Conservation (phyloP, 1,284 basidiomycete genomes). For the Fereydounia khargensis region DNA sequence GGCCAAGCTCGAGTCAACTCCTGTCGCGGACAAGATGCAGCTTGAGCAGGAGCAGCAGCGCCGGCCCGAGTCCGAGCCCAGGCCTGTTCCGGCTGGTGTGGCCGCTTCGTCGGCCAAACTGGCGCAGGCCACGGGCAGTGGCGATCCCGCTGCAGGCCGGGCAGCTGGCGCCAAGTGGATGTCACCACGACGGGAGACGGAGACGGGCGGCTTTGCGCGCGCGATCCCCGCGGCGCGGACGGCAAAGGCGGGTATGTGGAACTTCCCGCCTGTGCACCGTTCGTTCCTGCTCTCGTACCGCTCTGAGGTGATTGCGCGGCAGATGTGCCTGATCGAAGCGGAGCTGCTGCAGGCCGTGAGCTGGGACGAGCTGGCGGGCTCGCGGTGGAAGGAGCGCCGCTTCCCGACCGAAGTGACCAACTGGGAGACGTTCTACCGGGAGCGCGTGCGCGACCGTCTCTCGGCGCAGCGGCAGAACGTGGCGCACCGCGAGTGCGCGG, state of each 20-base stretch:
- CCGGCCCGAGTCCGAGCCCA: too few species aligned
- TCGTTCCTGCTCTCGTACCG: conserved; percentile 49
- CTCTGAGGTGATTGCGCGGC: conserved; percentile 69
- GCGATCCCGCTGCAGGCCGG: too few species aligned
- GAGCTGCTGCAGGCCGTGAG: conserved; percentile 78
- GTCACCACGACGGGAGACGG: too few species aligned
- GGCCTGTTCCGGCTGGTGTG: too few species aligned
- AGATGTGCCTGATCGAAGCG: conserved; percentile 81
- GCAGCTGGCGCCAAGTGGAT: too few species aligned
- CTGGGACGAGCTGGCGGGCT: conserved; percentile 75
- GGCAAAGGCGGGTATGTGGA: conserved; percentile 3
- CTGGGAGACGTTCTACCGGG: conserved; percentile 77
- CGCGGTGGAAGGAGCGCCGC: conserved; percentile 55
- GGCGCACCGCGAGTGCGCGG: conserved; percentile 27
- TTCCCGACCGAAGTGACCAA: conserved; percentile 68
- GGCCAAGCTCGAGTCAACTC: too few species aligned
- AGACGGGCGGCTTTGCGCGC: too few species aligned
- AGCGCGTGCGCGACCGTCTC: conserved; percentile 69
- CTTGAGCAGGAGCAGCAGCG: too few species aligned
- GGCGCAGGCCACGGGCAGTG: too few species aligned
- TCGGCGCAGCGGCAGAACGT: conserved; percentile 61
- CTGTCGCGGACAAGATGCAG: too few species aligned
- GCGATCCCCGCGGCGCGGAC: too few species aligned
- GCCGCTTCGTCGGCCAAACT: too few species aligned
- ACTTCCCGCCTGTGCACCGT: conserved; percentile 33